Base-by-base conservation (phyloP, 2,329 filamentous ascomycete species). In the Aureobasidium namibiae region DNA sequence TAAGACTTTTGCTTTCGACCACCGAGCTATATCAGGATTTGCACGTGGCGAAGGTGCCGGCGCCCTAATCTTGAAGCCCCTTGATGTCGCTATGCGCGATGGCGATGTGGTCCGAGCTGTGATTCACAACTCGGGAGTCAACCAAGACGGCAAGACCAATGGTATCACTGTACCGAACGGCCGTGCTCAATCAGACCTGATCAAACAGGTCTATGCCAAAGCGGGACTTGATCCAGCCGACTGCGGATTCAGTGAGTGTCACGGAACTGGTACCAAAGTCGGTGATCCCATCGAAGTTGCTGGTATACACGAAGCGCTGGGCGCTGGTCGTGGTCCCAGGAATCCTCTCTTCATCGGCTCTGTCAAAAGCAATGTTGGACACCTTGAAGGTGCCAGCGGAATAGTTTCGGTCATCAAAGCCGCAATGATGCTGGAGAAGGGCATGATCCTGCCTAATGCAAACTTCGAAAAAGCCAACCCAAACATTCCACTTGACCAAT, bases 1-100 rank as follows among this genome's bases (percentile, higher is more conserved):
- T 8, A 54, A 54, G 38, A 54, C 50, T 14, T 54, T 31, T 13
- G 50, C 50, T 23, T 54, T 54, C 13, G 50, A 54, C 18, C 38
- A 54, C 10, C 38, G 50, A 10, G 50, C 50, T 9, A 54, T 54
- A 3, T 54, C 50, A 63, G 80, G 79, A 7, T 81, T 75, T 66
- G 79, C 73, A 18, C 73, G 80, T 0, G 80, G 79, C 14, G 82
- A 85, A 56, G 81, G 80, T 0, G 67, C 82, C 11, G 75, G 75
- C 0, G 69, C 72, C 0, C 63, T 85, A 0, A 68, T 84, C 0
- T 63, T 85, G 0, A 84, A 84, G 65, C 70, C 67, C 0, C 57
- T 36, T 4, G 49, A 44, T 49, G 62, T 73, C 1, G 83, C 83
- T 0, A 60, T 84, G 2, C 67, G 60, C 0, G 74, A 79, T 63